These are phyloP conservation scores for Globisporangium irregulare DNA, from an alignment of 352 stramenopile genomes.

Conservation along the genomic window DNA sequence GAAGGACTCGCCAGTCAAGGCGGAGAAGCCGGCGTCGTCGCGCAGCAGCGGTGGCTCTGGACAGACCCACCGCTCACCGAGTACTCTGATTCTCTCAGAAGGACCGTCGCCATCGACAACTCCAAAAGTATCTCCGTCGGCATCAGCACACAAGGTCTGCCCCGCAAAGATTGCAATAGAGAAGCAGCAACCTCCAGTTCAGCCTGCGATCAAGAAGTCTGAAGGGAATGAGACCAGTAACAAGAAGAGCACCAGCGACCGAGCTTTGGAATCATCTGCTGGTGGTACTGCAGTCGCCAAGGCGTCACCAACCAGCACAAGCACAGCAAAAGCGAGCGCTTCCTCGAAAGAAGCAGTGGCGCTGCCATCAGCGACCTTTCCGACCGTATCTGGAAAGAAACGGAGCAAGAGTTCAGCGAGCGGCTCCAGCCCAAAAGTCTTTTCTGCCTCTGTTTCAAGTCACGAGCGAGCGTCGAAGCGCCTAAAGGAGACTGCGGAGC, in stretches of 20 bases:
- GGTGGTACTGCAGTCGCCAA: not conserved
- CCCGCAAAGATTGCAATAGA: conserved; percentile 4
- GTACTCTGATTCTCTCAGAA: not conserved
- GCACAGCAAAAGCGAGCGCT: not conserved
- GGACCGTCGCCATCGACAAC: not conserved
- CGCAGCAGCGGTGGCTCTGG: not conserved
- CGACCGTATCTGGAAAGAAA: conserved; percentile 14
- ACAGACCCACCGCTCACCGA: not conserved
- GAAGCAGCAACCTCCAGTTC: not conserved
- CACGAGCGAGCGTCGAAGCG: conserved; percentile 6
- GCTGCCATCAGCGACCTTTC: not conserved
- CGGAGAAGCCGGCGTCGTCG: not conserved
- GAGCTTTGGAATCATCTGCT: not conserved
- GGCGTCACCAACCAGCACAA: not conserved
- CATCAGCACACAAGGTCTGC: not conserved
- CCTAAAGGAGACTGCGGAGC: conserved; percentile 12
- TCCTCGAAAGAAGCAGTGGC: not conserved
- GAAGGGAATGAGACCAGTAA: not conserved
- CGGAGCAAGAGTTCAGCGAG: conserved; percentile 12
- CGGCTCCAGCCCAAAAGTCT: not conserved
- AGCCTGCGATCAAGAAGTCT: conserved; percentile 1
- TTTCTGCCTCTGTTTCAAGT: not conserved
- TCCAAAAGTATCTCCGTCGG: not conserved
- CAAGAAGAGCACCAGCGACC: not conserved
- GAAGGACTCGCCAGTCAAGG: not conserved